These are phyloP conservation scores for Lenzites betulinus DNA, from an alignment of 768 basidiomycete genomes.

Conservation along the genomic window DNA sequence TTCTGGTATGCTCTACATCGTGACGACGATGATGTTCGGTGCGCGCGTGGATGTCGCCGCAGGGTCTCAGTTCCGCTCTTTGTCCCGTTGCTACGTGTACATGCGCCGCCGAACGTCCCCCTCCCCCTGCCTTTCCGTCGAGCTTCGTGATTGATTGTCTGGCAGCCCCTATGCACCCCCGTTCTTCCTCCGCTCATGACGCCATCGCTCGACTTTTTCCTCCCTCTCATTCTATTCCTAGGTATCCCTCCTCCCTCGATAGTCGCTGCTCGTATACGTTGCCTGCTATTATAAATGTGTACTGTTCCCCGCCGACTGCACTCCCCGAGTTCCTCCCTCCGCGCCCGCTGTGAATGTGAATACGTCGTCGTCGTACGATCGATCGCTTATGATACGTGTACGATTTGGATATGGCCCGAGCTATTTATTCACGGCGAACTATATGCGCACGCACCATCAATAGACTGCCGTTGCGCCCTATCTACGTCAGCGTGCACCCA, in stretches of 20 bases:
- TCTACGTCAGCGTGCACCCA: too few relatives aligned
- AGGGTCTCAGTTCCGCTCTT: constrained; percentile 10
- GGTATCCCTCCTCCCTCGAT: not conserved
- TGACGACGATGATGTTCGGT: constrained; percentile 29
- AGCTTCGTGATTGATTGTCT: constrained; percentile 15
- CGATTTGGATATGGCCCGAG: not conserved
- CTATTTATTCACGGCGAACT: too few relatives aligned
- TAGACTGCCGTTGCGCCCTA: too few relatives aligned
- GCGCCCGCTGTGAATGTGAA: too few relatives aligned
- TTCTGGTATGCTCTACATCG: constrained; percentile 23
- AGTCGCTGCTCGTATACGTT: not conserved
- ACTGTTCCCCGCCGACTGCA: too few relatives aligned
- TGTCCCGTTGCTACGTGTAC: constrained; percentile 12
- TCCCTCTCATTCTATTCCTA: not conserved
- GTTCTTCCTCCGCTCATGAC: not conserved
- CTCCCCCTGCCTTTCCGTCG: constrained; percentile 10
- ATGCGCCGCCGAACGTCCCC: constrained; percentile 15
- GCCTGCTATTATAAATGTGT: not conserved
- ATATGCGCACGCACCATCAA: too few relatives aligned
- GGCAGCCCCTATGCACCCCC: constrained; percentile 9
- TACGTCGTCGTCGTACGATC: not conserved
- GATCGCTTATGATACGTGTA: not conserved
- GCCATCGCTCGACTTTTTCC: not conserved
- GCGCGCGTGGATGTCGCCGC: constrained; percentile 12
- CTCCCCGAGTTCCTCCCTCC: too few relatives aligned